Evolutionary conservation across 805 yeast genomes (phyloP).

Genomic region (Candida ulmi): DNA sequence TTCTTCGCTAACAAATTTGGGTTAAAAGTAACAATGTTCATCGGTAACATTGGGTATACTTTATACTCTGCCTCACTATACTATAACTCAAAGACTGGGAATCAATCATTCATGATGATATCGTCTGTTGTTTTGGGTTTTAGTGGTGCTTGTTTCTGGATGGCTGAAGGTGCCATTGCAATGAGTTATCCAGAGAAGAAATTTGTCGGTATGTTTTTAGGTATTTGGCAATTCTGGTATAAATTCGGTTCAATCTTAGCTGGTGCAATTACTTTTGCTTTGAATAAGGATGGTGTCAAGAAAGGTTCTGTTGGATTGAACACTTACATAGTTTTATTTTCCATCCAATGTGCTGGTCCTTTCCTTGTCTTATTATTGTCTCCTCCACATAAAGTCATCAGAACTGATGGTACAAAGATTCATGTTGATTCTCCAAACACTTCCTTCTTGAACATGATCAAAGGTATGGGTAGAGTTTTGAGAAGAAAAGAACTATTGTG

Average conservation of each 20-base stretch:
- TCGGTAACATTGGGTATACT: slow-evolving; percentile 23
- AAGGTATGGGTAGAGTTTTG: slow-evolving; percentile 5
- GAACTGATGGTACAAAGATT: slow-evolving; percentile 23
- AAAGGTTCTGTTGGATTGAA: slow-evolving; percentile 19
- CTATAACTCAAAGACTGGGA: slow-evolving; percentile 21
- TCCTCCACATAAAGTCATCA: slow-evolving; percentile 23
- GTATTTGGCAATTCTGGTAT: slow-evolving; percentile 21
- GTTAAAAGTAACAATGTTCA: slow-evolving; percentile 10
- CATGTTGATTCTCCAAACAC: slow-evolving; percentile 7
- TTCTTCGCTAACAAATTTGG: slow-evolving; percentile 19
- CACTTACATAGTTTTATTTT: slow-evolving; percentile 21
- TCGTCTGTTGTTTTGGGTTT: slow-evolving; percentile 22
- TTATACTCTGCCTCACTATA: slow-evolving; percentile 24
- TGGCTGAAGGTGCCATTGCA: slow-evolving; percentile 23
- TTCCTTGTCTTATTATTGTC: slow-evolving; percentile 17
- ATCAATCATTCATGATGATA: slow-evolving; percentile 20
- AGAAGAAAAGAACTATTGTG: slow-evolving; percentile 14
- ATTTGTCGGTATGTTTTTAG: slow-evolving; percentile 23
- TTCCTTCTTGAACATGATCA: slow-evolving; percentile 5
- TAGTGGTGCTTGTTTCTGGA: slow-evolving; percentile 23
- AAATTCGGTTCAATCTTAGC: slow-evolving; percentile 23
- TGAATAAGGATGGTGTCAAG: slow-evolving; percentile 10
- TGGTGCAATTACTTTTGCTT: slow-evolving; percentile 17
- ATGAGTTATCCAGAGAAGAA: slow-evolving; percentile 19
- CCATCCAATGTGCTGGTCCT: slow-evolving; percentile 23